Evolutionary conservation across 345 rosid species (phyloP).

Genomic region (Eucalyptus erythrocorys): DNA sequence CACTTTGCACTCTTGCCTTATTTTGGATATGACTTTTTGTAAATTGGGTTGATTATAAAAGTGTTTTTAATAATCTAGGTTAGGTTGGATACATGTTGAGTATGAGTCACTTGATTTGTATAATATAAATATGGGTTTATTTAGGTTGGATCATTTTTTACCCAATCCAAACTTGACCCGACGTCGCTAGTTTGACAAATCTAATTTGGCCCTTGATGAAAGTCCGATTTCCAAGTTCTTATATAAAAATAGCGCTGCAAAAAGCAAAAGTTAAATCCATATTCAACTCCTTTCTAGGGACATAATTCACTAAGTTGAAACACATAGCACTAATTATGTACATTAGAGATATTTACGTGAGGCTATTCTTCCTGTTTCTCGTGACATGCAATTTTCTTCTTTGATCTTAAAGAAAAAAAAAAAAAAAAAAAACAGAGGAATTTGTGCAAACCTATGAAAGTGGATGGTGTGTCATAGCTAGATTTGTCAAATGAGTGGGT

Average conservation of each 20-base stretch:
- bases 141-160: no score
- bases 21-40: no score
- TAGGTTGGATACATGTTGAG: rapidly evolving
- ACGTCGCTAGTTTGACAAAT: no score
- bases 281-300: not conserved
- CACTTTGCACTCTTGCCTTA: no score
- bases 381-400: not conserved
- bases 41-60: no score
- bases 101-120: no score
- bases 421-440: not conserved
- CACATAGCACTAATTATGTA: not conserved
- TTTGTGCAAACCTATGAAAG: not conserved
- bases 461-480: not conserved
- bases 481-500: rapidly evolving
- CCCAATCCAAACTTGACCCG: no score
- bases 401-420: not conserved
- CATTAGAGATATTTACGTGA: not conserved
- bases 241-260: not conserved
- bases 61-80: no score
- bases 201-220: no score
- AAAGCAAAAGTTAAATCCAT: not conserved
- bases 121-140: no score
- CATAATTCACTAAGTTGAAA: not conserved
- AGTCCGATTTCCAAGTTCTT: not conserved
- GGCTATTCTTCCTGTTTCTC: not conserved